Evolutionary conservation across 1,139 yeast species (phyloP), one percentile per base, ranked within the genome.

Genomic region (Lodderomyces elongisporus): DNA sequence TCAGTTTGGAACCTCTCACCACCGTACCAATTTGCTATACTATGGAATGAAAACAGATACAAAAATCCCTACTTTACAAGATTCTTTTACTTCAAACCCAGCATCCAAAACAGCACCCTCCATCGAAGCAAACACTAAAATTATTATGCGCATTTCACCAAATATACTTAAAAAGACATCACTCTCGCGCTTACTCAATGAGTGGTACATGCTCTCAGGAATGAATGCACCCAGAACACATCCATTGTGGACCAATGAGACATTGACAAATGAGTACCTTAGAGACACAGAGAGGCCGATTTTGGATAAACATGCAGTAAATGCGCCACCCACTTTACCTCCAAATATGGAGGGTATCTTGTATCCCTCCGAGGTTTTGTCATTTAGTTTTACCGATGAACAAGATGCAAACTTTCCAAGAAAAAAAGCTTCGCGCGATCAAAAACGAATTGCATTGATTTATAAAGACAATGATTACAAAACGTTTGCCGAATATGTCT

Each of bases 151-250:
- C 21, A 31, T 60, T 13, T 52, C 60, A 8, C 54, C 63, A 3
- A 57, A 57, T 28, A 35, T 48, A 28, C 28, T 40, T n/a, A 46
- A 47, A 13, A 40, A 40, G 20, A 41, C 46, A 17, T 47, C 56
- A 6, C 39, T 54, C 9, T 49, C 57, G 3, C 47, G 61, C 16
- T 51, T 61, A 25, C 42, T 62, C 15, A 61, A 60, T 42, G 66
- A 60, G 41, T 62, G 68, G 68, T 58, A 56, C 41, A 31, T 58
- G 10, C 44, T 60, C 6, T 54, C 60, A 13, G 62, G 60, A 1
- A 26, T 30, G 10, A 52, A 54, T 25, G 44, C 45, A 4, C 51
- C 54, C 1, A 17, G 27, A 2, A 25, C 33, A 4, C 55, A 48
- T 30, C 36, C 57, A 5, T 28, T 46, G 10, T 48, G 54, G 44